A percentile compares a stretch with the other conserved stretches of the same genome.
phyloP scores from a whole-genome alignment of 768 basidiomycete species.

The Kwoniella sp. region DNA sequence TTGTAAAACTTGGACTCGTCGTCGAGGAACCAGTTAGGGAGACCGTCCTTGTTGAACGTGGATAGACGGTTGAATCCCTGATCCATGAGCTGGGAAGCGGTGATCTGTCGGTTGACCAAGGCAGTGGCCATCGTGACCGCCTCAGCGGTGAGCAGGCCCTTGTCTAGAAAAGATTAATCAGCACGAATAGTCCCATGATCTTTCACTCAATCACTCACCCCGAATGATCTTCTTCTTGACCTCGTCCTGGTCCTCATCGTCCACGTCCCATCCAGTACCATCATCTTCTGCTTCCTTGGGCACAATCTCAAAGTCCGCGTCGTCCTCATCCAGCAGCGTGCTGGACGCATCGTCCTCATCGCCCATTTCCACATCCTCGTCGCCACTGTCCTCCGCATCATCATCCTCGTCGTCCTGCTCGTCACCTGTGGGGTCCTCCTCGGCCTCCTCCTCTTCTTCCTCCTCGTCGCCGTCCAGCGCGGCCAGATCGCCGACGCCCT shows the following conservation, averaged over 20 bases:
- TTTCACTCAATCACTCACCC: constrained; percentile 55
- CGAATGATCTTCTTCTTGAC: constrained; percentile 62
- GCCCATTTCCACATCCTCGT: constrained; percentile 47
- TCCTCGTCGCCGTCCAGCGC: constrained; percentile 52
- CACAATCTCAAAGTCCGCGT: constrained; percentile 66
- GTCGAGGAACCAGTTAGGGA: constrained; percentile 95
- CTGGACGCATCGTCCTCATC: constrained; percentile 16
- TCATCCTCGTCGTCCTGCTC: constrained; percentile 40
- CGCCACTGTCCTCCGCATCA: constrained; percentile 28
- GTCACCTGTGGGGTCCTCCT: constrained; percentile 42
- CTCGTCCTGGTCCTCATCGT: constrained; percentile 70
- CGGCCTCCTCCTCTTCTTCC: constrained; percentile 52
- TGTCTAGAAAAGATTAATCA: constrained; percentile 54
- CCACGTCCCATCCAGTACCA: constrained; percentile 73
- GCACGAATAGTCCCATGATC: background rate
- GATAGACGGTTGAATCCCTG: constrained; percentile 95
- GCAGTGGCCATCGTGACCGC: constrained; percentile 86
- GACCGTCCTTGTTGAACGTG: constrained; percentile 80
- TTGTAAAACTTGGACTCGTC: constrained; percentile 92
- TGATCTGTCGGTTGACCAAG: constrained; percentile 83
- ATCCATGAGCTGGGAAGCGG: constrained; percentile 81
- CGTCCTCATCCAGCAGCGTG: constrained; percentile 30
- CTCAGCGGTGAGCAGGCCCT: constrained; percentile 79
- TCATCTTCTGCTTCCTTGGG: constrained; percentile 60
- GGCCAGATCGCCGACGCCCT: constrained; percentile 56